These are phyloP conservation scores for Salix viminalis DNA, from an alignment of 345 rosid species.

Conservation along the genomic window DNA sequence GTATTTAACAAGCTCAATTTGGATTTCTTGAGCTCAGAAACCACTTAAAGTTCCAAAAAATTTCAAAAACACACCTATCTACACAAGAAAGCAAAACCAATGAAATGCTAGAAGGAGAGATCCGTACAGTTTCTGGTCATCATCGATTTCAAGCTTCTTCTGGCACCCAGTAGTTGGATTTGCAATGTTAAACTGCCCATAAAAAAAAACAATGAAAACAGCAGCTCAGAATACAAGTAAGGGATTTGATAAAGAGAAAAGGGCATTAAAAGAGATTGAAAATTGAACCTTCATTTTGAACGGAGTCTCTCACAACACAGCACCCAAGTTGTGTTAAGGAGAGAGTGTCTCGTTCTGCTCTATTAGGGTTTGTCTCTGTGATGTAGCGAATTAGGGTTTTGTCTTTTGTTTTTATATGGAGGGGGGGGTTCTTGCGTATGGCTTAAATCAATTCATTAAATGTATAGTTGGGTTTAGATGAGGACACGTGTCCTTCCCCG, in stretches of 20 bases:
- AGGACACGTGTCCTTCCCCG: background rate
- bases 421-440: background rate
- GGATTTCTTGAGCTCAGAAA: background rate
- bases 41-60: background rate
- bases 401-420: background rate
- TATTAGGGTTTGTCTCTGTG: background rate
- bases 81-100: background rate
- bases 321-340: background rate
- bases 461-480: background rate
- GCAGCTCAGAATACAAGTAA: background rate
- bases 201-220: background rate
- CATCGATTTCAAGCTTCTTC: conserved; percentile 28
- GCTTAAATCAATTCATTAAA: background rate
- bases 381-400: background rate
- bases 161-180: conserved; percentile 28
- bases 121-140: conserved; percentile 27
- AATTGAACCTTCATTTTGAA: conserved; percentile 9
- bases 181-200: conserved; percentile 21
- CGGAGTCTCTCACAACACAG: background rate
- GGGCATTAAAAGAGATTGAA: background rate
- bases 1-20: background rate
- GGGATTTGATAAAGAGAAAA: background rate
- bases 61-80: background rate
- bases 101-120: background rate
- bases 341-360: background rate